Evolutionary conservation across 768 basidiomycete genomes (phyloP).

Genomic region (Trichaptum fuscoviolaceum): DNA sequence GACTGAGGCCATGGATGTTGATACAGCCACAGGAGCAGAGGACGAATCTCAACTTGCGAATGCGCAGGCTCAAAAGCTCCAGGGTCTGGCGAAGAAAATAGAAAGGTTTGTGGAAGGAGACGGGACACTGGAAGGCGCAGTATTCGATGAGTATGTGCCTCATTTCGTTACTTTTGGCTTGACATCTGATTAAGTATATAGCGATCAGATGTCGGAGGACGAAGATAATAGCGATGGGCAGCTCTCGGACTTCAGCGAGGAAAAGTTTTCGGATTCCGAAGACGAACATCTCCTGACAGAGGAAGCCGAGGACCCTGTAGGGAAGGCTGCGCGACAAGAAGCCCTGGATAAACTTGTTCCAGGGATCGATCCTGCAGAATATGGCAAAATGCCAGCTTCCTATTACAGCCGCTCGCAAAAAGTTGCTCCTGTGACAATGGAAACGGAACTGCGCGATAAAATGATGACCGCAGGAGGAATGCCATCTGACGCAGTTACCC

Average conservation of each 20-base stretch:
- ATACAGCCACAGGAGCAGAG: conserved; percentile 24
- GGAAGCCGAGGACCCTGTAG: conserved; percentile 22
- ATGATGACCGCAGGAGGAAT: conserved; percentile 3
- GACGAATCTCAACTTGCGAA: conserved; percentile 50
- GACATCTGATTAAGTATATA: conserved; percentile 21
- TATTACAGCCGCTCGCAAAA: conserved; percentile 68
- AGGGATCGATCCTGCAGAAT: conserved; percentile 72
- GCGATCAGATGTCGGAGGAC: conserved; percentile 68
- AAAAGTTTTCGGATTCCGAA: conserved; percentile 41
- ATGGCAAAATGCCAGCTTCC: conserved; percentile 79
- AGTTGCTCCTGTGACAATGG: conserved; percentile 42
- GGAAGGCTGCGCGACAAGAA: conserved; percentile 42
- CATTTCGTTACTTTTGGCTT: conserved; percentile 6
- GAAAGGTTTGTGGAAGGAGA: conserved; percentile 87
- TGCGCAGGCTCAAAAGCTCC: conserved; percentile 65
- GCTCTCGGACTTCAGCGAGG: conserved; percentile 28
- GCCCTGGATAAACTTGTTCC: conserved; percentile 82
- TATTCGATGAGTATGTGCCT: conserved; percentile 78
- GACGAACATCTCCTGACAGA: conserved; percentile 26
- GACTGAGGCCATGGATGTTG: conserved; percentile 47
- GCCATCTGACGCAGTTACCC: conserved; percentile 3
- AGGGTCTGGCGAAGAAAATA: conserved; percentile 77
- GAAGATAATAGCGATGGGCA: conserved; percentile 40
- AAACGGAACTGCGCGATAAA: conserved; percentile 35
- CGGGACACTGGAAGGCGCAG: conserved; percentile 84